Conservation (phyloP, 257 asterid species). For the Fraxinus cuspidata region DNA sequence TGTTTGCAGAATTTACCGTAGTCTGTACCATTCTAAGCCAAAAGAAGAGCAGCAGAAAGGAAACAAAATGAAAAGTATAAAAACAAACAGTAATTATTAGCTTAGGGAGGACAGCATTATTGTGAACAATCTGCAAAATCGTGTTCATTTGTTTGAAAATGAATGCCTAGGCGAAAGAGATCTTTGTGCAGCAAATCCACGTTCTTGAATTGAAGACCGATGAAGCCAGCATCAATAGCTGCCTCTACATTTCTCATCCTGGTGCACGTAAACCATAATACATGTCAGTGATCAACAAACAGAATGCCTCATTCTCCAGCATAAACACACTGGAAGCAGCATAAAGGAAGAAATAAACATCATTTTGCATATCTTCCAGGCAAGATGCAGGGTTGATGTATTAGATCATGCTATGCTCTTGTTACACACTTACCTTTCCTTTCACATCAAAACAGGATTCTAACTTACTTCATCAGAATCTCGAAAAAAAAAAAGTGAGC, state of each 20-base stretch:
- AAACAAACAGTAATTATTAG: neutral
- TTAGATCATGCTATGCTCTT: neutral
- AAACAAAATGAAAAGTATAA: neutral
- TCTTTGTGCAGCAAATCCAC: conserved; percentile 57
- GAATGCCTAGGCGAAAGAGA: conserved; percentile 50
- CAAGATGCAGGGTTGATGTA: neutral
- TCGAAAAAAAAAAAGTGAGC: neutral
- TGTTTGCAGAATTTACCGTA: neutral
- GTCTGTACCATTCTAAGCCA: neutral
- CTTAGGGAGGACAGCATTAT: neutral
- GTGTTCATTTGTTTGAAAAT: conserved; percentile 31
- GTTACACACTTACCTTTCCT: neutral
- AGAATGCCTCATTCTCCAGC: neutral
- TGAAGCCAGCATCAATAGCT: conserved; percentile 64
- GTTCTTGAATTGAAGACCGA: conserved; percentile 68
- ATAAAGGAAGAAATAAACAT: neutral
- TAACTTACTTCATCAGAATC: neutral
- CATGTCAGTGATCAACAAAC: conserved; percentile 2
- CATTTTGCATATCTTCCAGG: neutral
- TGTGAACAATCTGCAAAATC: conserved; percentile 30
- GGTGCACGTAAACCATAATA: conserved; percentile 21
- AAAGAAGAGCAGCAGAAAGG: neutral
- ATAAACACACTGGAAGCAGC: neutral
- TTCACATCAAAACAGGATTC: neutral
- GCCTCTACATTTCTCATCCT: conserved; percentile 84